These are phyloP conservation scores for Tetratostichococcus sp. DNA, from an alignment of 139 green algal species.

Conservation along the genomic window DNA sequence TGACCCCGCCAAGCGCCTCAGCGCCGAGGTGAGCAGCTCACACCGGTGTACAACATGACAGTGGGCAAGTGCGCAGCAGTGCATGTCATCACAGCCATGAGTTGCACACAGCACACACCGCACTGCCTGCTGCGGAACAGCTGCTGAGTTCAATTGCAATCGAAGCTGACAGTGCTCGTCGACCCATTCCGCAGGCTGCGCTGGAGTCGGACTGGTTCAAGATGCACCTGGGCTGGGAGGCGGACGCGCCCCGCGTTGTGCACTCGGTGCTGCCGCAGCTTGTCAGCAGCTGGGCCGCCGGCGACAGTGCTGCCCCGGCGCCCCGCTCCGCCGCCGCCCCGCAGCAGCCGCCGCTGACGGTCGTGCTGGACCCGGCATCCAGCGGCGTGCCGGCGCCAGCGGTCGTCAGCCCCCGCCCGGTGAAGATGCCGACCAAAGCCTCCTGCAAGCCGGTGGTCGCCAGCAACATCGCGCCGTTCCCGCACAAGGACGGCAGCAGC, in stretches of 20 bases:
- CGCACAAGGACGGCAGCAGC: not conserved
- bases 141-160: too few relatives aligned
- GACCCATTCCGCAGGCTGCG: not conserved
- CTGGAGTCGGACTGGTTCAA: not conserved
- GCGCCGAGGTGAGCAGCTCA: not conserved
- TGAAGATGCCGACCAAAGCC: not conserved
- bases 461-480: not conserved
- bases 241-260: not conserved
- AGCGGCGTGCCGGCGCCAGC: too few relatives aligned
- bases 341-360: not conserved
- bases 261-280: not conserved
- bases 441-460: not conserved
- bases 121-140: too few relatives aligned
- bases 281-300: not conserved
- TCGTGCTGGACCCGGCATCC: not conserved
- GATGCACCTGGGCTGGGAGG: conserved; percentile 1
- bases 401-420: not conserved
- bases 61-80: too few relatives aligned
- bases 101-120: too few relatives aligned
- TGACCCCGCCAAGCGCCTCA: conserved; percentile 2
- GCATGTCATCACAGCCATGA: too few relatives aligned
- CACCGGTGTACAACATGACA: too few relatives aligned
- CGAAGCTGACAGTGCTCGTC: too few relatives aligned
- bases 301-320: too few relatives aligned
- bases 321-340: too few relatives aligned